A percentile compares a stretch with the other conserved stretches of the same genome.
Conservation (phyloP, 75 land plant genomes). For the Azolla pinnata region DNA sequence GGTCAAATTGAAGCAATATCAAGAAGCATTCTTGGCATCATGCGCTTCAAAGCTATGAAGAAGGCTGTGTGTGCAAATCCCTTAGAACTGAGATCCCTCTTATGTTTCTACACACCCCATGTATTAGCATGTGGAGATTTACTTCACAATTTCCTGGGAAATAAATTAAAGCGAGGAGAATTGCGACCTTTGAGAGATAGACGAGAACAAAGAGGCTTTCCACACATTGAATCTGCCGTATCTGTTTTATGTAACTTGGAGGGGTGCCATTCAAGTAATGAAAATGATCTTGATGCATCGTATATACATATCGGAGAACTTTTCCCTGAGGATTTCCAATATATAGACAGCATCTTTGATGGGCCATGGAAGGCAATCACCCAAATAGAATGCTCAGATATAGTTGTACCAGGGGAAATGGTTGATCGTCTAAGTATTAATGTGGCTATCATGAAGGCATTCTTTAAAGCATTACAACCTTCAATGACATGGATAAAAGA, state of each 20-base stretch:
- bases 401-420: conserved; percentile 43
- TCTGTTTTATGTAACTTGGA: conserved; percentile 4
- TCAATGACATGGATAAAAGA: conserved; percentile 14
- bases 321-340: background rate
- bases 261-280: background rate
- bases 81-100: conserved; percentile 28
- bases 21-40: conserved; percentile 38
- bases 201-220: conserved; percentile 17
- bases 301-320: conserved; percentile 34
- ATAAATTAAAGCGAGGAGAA: conserved; percentile 15
- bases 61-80: conserved; percentile 39
- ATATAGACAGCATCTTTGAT: conserved; percentile 22
- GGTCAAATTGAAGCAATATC: conserved; percentile 44
- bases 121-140: conserved; percentile 52
- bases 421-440: conserved; percentile 59
- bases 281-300: conserved; percentile 2
- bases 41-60: conserved; percentile 38
- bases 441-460: conserved; percentile 57
- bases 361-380: conserved; percentile 33
- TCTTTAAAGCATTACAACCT: conserved; percentile 29
- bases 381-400: conserved; percentile 30
- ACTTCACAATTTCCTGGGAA: conserved; percentile 37
- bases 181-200: background rate
- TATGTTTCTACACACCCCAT: conserved; percentile 42
- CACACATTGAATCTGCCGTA: conserved; percentile 23